phyloP scores from a whole-genome alignment of 2,329 filamentous ascomycete genomes.

The Claviceps purpurea region DNA sequence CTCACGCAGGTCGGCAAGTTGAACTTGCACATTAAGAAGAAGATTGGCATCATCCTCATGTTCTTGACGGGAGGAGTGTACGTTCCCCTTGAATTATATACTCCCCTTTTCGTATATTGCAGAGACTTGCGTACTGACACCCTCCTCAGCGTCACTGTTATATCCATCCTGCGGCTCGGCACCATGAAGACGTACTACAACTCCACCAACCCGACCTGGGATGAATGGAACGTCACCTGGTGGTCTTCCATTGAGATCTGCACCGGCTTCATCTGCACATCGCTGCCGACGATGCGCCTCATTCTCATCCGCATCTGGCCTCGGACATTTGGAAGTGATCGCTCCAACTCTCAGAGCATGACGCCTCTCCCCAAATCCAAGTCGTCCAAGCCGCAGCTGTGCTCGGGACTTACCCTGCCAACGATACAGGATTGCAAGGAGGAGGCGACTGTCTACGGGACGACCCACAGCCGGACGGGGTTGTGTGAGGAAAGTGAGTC shows the following conservation, averaged over 20 bases:
- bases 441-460: neutral
- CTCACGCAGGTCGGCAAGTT: constrained; percentile 1
- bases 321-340: neutral
- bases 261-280: constrained; percentile 4
- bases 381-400: neutral
- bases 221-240: constrained; percentile 1
- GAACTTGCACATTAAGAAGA: constrained; percentile 3
- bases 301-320: constrained; percentile 2
- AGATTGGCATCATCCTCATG: constrained; percentile 3
- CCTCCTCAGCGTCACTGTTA: constrained; percentile 1
- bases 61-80: constrained; percentile 3
- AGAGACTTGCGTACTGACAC: too few relatives aligned
- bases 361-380: neutral
- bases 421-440: neutral
- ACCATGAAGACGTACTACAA: neutral
- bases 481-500: neutral
- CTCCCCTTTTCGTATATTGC: too few relatives aligned
- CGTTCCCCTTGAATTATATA: neutral
- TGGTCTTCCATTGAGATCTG: constrained; percentile 4
- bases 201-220: constrained; percentile 2
- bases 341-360: neutral
- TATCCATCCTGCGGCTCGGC: constrained; percentile 3
- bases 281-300: constrained; percentile 1
- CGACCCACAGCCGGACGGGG: neutral
- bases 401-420: neutral